A percentile compares a stretch with the other conserved stretches of the same genome.
Conservation (phyloP, 225 moss, liverwort and hornwort genomes). For the Polytrichum formosum region DNA sequence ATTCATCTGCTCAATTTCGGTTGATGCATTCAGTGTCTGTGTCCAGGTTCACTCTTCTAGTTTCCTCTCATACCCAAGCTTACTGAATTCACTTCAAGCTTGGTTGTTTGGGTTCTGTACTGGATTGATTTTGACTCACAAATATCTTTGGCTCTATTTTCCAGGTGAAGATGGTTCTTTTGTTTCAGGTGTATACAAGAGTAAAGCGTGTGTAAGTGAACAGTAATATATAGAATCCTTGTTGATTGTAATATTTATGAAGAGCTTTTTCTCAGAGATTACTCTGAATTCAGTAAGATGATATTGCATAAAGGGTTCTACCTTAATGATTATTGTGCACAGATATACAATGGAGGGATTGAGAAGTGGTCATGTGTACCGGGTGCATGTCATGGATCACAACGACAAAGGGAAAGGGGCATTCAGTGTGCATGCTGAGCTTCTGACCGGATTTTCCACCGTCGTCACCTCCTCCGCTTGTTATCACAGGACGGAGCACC, state of each 20-base stretch:
- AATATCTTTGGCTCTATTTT: constrained; percentile 2
- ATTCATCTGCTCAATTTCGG: no score
- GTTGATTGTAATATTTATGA: no score
- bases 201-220: constrained; percentile 23
- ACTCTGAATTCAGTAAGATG: no score
- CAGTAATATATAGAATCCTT: no score
- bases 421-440: constrained; percentile 33
- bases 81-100: no score
- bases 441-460: constrained; percentile 34
- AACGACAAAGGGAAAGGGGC: constrained; percentile 39
- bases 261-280: no score
- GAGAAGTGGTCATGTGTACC: constrained; percentile 48
- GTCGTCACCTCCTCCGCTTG: constrained; percentile 33
- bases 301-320: background rate
- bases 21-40: no score
- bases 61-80: no score
- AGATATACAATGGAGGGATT: constrained; percentile 31
- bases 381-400: constrained; percentile 40
- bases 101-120: no score
- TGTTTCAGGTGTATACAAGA: constrained; percentile 25
- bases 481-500: constrained; percentile 22
- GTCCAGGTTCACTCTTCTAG: no score
- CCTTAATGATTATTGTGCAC: background rate
- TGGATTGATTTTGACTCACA: no score
- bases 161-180: constrained; percentile 39